These are phyloP conservation scores for Fusarium papillatum DNA, from an alignment of 2,329 filamentous ascomycete genomes.

Conservation along the genomic window DNA sequence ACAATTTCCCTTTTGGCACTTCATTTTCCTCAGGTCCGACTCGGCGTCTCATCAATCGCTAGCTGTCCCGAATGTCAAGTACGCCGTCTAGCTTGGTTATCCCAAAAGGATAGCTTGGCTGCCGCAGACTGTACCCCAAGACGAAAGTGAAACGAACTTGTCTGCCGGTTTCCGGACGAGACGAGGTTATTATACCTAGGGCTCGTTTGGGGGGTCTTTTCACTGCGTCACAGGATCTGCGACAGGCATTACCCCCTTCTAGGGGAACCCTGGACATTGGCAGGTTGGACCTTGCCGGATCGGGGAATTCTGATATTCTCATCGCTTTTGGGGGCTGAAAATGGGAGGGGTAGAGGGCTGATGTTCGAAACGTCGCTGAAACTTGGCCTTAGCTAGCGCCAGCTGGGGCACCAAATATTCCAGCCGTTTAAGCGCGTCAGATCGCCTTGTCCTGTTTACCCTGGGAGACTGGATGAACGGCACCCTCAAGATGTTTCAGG, in stretches of 20 bases:
- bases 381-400: background rate
- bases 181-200: background rate
- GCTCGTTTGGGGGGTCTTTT: background rate
- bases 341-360: background rate
- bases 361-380: background rate
- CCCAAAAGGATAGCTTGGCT: slow-evolving; percentile 2
- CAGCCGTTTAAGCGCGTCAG: background rate
- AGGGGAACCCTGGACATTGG: background rate
- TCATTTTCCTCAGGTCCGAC: background rate
- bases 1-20: background rate
- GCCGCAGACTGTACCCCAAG: background rate
- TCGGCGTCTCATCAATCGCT: background rate
- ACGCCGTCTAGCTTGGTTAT: background rate
- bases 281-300: background rate
- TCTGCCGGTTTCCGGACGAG: background rate
- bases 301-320: slow-evolving; percentile 1
- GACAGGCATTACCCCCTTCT: background rate
- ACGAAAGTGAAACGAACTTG: slow-evolving; percentile 2
- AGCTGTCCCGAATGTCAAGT: background rate
- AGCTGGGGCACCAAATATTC: background rate
- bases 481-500: background rate
- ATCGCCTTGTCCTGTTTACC: background rate
- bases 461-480: background rate
- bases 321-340: background rate
- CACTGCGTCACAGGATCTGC: background rate